Base-by-base conservation (phyloP, 257 asterid species). In the Fraxinus anomala region DNA sequence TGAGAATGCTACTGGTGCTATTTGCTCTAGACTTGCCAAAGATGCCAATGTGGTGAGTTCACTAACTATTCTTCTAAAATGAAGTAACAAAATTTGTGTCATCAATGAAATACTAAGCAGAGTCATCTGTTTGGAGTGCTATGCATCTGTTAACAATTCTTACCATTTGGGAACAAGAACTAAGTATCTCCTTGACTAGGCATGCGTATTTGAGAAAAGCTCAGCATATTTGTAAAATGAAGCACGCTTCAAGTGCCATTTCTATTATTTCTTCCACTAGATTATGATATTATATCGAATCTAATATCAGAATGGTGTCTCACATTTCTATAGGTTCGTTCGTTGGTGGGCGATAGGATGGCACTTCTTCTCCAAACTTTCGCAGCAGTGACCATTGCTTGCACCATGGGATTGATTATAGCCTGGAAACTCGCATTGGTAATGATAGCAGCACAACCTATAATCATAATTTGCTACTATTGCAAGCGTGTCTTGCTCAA, bases 361-460 rank as follows among this genome's bases (percentile, higher is more conserved):
- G 92, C 98, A 0, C 82, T 95, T 7, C 78, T 93, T 9, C 85
- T 95, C 72, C 99, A 95, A 70, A 89, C 98, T 0, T 49, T 89
- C 82, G 93, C 97, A 0, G 96, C 97, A 0, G 97, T 93, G 19
- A 83, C 56, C 26, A 87, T 91, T 7, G 98, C 98, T 7, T 91
- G 91, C 87, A 91, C 98, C 1, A 90, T 93, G 94, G 96, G 98
- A 2, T 84, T 95, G 4, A 87, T 89, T 5, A 72, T 95, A 24
- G 97, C 98, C 0, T 92, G 96, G 97, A 93, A 82, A 83, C 94
- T 95, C 19, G 99, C 99, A 21, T 70, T 91, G 67, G 98, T 95
- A 14, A 91, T 93, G 93, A 95, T 95, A 36, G 93, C 97, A 0
- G 94, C 85, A 13, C 98, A 95, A 31, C 99, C 99, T 6, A 71